Conservation (phyloP, 116 monocot genomes). For the Trichopus zeylanicus region DNA sequence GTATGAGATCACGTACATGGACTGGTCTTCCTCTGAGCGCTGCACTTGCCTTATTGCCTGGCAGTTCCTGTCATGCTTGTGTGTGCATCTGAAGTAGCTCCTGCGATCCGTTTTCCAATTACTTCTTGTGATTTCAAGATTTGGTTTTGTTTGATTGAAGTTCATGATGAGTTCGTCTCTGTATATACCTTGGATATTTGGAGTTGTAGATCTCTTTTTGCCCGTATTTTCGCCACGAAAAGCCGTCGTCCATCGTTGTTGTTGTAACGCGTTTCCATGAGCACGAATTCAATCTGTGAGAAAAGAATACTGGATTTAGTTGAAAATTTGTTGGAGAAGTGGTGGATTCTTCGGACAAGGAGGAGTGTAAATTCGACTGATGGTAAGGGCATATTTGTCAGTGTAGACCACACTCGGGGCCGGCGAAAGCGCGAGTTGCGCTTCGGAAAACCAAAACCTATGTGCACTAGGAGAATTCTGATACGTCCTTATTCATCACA, state of each 20-base stretch:
- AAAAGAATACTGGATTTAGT: too few species aligned
- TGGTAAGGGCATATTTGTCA: neutral
- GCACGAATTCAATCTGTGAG: slow-evolving; percentile 20
- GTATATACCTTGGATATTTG: slow-evolving; percentile 29
- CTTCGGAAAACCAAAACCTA: neutral
- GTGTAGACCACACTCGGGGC: neutral
- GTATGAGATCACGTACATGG: slow-evolving; percentile 34
- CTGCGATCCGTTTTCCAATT: slow-evolving; percentile 16
- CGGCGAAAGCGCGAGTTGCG: neutral
- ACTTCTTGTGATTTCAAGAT: neutral
- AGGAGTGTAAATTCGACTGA: too few species aligned
- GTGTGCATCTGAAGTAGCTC: slow-evolving; percentile 73
- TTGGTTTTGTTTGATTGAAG: neutral
- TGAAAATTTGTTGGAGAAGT: too few species aligned
- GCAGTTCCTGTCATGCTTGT: slow-evolving; percentile 44
- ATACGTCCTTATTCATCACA: neutral
- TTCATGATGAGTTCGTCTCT: neutral
- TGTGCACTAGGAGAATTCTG: neutral
- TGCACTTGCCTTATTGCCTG: slow-evolving; percentile 44
- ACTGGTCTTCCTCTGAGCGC: slow-evolving; percentile 33
- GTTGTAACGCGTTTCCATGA: slow-evolving; percentile 7
- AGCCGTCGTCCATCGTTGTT: slow-evolving; percentile 31
- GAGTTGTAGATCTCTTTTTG: slow-evolving; percentile 45
- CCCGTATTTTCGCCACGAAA: slow-evolving; percentile 67
- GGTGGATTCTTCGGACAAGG: too few species aligned